Conservation (phyloP, 2,329 filamentous ascomycete species). For the Cladosporium sp. region DNA sequence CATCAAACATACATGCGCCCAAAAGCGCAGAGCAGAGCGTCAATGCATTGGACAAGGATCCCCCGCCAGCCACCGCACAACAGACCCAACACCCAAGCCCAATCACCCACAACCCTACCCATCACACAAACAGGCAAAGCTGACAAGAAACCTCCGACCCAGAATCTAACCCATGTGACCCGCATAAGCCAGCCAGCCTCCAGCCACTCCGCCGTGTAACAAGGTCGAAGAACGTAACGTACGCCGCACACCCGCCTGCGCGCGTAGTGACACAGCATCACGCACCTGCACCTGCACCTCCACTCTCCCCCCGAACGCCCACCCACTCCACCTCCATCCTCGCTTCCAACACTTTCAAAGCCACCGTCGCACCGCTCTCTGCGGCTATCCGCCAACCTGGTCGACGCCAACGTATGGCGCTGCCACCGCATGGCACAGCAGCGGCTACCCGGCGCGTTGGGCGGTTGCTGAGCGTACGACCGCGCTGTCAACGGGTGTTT, state of each 20-base stretch:
- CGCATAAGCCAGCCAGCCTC: background rate
- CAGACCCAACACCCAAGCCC: background rate
- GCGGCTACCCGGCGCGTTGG: conserved; percentile 4
- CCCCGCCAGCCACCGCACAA: background rate
- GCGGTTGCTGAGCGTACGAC: background rate
- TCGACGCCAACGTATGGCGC: background rate
- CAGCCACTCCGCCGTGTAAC: background rate
- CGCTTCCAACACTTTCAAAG: background rate
- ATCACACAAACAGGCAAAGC: background rate
- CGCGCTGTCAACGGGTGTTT: conserved; percentile 5
- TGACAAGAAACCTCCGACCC: background rate
- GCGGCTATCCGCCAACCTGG: conserved; percentile 4
- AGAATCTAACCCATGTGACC: background rate
- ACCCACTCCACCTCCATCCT: background rate
- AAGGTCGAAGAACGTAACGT: background rate
- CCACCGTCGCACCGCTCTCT: background rate
- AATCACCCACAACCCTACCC: background rate
- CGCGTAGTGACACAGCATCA: background rate
- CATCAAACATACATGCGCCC: background rate
- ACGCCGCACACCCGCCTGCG: background rate
- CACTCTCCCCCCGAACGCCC: background rate
- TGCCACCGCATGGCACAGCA: conserved; percentile 1
- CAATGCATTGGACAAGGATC: background rate
- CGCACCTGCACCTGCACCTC: background rate
- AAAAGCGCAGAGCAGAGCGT: background rate